Evolutionary conservation across 2,329 filamentous ascomycete genomes (phyloP).

Genomic region (Ceratocystis smalleyi): DNA sequence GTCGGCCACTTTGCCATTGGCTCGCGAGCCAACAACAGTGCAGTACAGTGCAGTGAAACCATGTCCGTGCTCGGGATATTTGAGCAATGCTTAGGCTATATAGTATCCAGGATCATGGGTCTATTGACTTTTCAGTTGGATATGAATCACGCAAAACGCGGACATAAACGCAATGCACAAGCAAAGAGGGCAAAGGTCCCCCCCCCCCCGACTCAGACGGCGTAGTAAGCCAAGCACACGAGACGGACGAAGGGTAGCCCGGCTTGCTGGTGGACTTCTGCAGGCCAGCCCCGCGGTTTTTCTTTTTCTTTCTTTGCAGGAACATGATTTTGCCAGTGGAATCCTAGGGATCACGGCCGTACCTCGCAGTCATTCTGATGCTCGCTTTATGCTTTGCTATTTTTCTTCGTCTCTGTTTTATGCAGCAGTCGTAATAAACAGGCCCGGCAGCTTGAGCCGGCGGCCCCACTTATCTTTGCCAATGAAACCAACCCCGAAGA

Average conservation of each 20-base stretch:
- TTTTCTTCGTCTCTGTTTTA: neutral
- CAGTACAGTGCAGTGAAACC: conserved; percentile 5
- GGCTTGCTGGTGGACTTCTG: neutral
- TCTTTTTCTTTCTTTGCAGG: neutral
- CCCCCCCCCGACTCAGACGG: neutral
- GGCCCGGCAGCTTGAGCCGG: conserved; percentile 1
- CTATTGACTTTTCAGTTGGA: neutral
- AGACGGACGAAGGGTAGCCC: neutral
- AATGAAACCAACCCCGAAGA: neutral
- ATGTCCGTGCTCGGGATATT: neutral
- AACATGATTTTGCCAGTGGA: neutral
- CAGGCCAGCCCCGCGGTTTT: neutral
- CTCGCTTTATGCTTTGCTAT: too few relatives aligned
- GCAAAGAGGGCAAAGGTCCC: neutral
- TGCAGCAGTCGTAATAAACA: neutral
- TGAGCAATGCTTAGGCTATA: neutral
- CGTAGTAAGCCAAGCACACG: neutral
- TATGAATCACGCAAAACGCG: neutral
- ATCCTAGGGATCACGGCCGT: too few relatives aligned
- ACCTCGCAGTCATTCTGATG: too few relatives aligned
- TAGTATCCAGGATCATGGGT: conserved; percentile 4
- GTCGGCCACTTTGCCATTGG: neutral
- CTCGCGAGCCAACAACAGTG: neutral
- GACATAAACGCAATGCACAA: neutral
- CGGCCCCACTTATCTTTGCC: neutral